A percentile compares a stretch with the other conserved stretches of the same genome.
These are phyloP conservation scores for Fremontodendron californicum DNA, from an alignment of 345 rosid genomes.

Conservation along the genomic window DNA sequence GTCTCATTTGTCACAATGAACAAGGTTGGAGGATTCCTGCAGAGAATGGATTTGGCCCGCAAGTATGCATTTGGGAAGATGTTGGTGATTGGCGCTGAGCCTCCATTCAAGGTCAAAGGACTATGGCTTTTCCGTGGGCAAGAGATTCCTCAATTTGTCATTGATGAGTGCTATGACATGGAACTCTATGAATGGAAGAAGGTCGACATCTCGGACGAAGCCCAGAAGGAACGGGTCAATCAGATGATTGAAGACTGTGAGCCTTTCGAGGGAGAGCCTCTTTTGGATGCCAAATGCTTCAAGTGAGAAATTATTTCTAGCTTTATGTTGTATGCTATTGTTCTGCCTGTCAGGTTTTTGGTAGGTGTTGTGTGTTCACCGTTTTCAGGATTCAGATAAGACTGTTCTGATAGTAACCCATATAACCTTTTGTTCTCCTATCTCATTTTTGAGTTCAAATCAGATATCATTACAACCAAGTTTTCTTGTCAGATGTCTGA, in stretches of 20 bases:
- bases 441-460: too few relatives aligned
- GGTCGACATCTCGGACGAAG: constrained; percentile 75
- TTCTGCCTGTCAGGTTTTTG: too few relatives aligned
- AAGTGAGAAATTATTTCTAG: too few relatives aligned
- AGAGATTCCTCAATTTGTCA: constrained; percentile 77
- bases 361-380: too few relatives aligned
- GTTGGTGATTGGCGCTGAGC: constrained; percentile 70
- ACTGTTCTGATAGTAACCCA: too few relatives aligned
- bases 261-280: constrained; percentile 91
- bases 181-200: constrained; percentile 93
- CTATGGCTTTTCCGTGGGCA: constrained; percentile 95
- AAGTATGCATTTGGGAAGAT: constrained; percentile 96
- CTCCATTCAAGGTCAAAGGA: constrained; percentile 94
- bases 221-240: constrained; percentile 83
- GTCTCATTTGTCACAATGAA: constrained; percentile 88
- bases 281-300: constrained; percentile 98
- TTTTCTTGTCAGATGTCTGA: too few relatives aligned
- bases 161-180: constrained; percentile 96
- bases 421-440: too few relatives aligned
- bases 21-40: constrained; percentile 95
- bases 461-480: too few relatives aligned
- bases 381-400: too few relatives aligned
- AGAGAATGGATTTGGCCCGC: constrained; percentile 93
- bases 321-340: too few relatives aligned
- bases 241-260: constrained; percentile 94